Percentiles rank a stretch among this genome's conserved stretches.
These are phyloP conservation scores for Diaporthe sp. DNA, from an alignment of 2,329 filamentous ascomycete genomes.

Conservation along the genomic window DNA sequence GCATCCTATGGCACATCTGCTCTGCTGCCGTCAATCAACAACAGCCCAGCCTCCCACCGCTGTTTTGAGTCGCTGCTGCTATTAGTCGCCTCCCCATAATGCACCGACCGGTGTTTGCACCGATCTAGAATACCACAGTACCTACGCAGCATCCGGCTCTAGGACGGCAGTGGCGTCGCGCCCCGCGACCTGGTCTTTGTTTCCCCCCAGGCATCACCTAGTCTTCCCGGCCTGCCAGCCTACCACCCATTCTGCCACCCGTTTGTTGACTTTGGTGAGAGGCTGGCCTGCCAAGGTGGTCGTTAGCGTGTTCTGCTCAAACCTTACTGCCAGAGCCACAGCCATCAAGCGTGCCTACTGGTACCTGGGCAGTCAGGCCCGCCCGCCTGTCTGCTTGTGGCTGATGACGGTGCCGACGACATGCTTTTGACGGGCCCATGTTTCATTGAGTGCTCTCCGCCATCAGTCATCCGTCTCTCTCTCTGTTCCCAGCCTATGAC, in stretches of 20 bases:
- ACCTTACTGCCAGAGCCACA: constrained; percentile 10
- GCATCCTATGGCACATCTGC: background rate
- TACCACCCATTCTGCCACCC: background rate
- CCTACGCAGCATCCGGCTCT: background rate
- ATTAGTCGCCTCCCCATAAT: constrained; percentile 31
- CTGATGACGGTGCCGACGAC: constrained; percentile 23
- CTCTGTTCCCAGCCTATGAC: constrained; percentile 4
- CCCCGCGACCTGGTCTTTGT: background rate
- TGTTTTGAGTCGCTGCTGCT: constrained; percentile 22
- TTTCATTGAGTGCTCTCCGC: constrained; percentile 11
- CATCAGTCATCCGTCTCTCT: constrained; percentile 4
- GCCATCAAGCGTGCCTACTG: background rate
- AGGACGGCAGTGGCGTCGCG: constrained; percentile 7
- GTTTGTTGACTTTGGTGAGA: background rate
- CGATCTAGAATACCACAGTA: background rate
- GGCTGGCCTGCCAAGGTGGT: constrained; percentile 16
- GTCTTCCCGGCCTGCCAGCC: constrained; percentile 1
- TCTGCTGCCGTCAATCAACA: constrained; percentile 6
- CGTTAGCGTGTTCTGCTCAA: background rate
- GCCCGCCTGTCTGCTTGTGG: background rate
- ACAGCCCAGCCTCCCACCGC: constrained; percentile 14
- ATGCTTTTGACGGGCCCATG: constrained; percentile 14
- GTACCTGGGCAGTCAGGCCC: background rate
- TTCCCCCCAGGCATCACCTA: background rate
- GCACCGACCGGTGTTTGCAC: constrained; percentile 1